These are phyloP conservation scores for Phaeosphaeriaceae sp. DNA, from an alignment of 2,329 filamentous ascomycete genomes.

Conservation along the genomic window DNA sequence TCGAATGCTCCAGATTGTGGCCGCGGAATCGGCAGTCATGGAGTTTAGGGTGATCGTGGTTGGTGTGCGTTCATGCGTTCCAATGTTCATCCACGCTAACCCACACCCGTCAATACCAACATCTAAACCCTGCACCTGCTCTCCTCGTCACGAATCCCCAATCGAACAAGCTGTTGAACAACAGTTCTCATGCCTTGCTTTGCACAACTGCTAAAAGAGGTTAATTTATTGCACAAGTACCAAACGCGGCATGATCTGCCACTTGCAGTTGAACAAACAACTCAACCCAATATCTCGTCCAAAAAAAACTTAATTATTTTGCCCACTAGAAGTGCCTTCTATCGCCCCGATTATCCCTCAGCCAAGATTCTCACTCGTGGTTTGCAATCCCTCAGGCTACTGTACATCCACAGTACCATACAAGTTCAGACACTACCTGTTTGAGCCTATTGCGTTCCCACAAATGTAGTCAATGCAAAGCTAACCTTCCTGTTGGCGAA, in stretches of 20 bases:
- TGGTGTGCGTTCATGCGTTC: slow-evolving; percentile 18
- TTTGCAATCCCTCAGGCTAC: slow-evolving; percentile 5
- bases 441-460: slow-evolving; percentile 9
- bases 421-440: slow-evolving; percentile 14
- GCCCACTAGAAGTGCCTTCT: not conserved
- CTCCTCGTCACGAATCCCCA: not conserved
- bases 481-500: not conserved
- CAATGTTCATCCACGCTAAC: slow-evolving; percentile 4
- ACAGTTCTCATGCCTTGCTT: slow-evolving; percentile 11
- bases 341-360: not conserved
- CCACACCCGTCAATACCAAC: slow-evolving; percentile 2
- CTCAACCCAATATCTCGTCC: no score
- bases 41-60: not conserved
- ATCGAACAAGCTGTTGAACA: slow-evolving; percentile 21
- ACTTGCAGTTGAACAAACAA: not conserved
- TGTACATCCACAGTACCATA: not conserved
- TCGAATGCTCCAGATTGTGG: slow-evolving; percentile 1
- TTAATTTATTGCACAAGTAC: not conserved
- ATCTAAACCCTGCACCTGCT: not conserved
- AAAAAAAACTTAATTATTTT: no score
- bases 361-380: not conserved
- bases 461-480: slow-evolving; percentile 12
- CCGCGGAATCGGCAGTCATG: not conserved
- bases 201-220: not conserved
- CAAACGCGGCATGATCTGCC: not conserved